Evolutionary conservation across 345 rosid genomes (phyloP).

Genomic region (Citrus medica): DNA sequence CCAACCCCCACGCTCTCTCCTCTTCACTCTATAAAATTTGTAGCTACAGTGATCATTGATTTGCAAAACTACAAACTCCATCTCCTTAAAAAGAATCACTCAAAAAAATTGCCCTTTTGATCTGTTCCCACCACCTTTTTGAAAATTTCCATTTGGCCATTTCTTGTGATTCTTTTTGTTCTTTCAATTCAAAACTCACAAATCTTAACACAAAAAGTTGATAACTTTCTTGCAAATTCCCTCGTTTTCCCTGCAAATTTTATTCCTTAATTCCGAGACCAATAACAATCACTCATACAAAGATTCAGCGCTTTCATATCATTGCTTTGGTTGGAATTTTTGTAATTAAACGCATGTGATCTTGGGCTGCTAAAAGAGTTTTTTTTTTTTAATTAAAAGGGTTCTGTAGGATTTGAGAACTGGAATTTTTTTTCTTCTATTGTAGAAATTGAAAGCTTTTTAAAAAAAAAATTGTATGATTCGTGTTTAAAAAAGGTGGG

Average conservation of each 20-base stretch:
- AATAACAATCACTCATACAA: not conserved
- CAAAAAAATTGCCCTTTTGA: not conserved
- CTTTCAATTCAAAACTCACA: not conserved
- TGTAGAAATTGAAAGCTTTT: not conserved
- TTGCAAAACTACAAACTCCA: no score
- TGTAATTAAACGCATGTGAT: not conserved
- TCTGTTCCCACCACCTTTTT: not conserved
- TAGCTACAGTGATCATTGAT: no score
- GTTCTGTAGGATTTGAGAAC: not conserved
- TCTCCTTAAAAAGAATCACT: not conserved
- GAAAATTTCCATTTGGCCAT: not conserved
- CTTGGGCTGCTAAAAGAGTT: not conserved
- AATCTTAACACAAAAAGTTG: not conserved
- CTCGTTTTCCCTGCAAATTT: not conserved
- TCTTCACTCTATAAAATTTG: no score
- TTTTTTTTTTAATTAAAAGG: no score
- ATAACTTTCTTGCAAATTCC: not conserved
- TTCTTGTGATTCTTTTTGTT: not conserved
- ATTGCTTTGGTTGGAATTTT: not conserved
- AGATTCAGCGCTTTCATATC: not conserved
- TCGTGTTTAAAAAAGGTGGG: not conserved
- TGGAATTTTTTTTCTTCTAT: not conserved
- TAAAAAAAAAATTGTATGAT: not conserved
- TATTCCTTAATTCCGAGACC: not conserved
- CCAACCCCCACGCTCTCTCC: no score